Evolutionary conservation across 2,329 filamentous ascomycete genomes (phyloP).

Genomic region (Pseudocercospora macadamiae): DNA sequence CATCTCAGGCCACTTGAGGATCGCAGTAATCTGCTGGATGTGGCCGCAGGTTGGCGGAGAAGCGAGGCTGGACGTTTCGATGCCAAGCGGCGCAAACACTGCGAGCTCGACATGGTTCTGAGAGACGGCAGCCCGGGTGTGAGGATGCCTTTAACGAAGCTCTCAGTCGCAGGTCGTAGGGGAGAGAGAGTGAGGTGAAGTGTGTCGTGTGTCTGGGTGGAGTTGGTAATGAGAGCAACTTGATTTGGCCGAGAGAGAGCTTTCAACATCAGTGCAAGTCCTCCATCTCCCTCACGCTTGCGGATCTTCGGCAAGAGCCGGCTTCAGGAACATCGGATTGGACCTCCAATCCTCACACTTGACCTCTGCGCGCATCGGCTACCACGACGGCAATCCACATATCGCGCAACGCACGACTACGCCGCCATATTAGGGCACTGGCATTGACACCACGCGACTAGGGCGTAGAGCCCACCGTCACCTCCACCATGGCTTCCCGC

Average conservation of each 20-base stretch:
- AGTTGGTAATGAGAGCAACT: not conserved
- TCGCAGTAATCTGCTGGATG: constrained; percentile 31
- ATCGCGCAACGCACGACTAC: not conserved
- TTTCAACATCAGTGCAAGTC: not conserved
- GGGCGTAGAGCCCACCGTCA: not conserved
- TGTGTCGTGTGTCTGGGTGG: constrained; percentile 12
- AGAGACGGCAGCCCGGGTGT: constrained; percentile 30
- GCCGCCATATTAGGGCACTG: not conserved
- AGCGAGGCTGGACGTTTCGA: constrained; percentile 32
- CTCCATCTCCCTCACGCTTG: not conserved
- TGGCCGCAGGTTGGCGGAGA: constrained; percentile 32
- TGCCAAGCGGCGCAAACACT: constrained; percentile 42
- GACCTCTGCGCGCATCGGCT: too few relatives aligned
- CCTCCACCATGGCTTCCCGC: constrained; percentile 38
- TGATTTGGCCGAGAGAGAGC: not conserved
- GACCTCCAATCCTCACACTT: too few relatives aligned
- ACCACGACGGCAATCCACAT: not conserved
- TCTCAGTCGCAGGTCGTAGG: constrained; percentile 24
- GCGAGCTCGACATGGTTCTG: constrained; percentile 41
- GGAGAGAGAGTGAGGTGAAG: constrained; percentile 9
- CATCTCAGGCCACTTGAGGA: constrained; percentile 28
- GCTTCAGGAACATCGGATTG: not conserved
- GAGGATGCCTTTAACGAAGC: constrained; percentile 29
- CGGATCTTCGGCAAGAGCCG: not conserved
- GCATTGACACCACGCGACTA: not conserved